Conservation (phyloP, 305 asterid species). For the Coffea humblotiana region DNA sequence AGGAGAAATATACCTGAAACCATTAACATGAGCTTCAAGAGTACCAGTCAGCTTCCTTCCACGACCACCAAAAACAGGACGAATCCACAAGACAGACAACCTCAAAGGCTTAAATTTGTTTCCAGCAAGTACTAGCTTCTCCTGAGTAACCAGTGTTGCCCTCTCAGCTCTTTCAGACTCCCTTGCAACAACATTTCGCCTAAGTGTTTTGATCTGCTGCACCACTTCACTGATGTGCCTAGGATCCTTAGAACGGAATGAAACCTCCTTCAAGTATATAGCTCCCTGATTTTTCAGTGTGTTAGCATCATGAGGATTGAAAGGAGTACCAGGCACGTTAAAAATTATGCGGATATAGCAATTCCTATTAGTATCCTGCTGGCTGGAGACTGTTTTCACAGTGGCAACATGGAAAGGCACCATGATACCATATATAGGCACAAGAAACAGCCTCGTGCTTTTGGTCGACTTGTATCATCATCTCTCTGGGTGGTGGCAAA, state of each 20-base stretch:
- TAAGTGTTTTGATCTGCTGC: conserved; percentile 62
- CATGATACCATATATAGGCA: conserved; percentile 69
- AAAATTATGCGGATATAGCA: conserved; percentile 71
- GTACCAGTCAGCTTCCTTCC: conserved; percentile 59
- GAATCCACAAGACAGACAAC: conserved; percentile 69
- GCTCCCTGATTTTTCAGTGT: conserved; percentile 56
- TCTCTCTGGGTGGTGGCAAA: conserved; percentile 60
- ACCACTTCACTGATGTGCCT: conserved; percentile 81
- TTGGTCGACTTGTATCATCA: conserved; percentile 81
- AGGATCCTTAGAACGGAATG: conserved; percentile 73
- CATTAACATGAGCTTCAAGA: conserved; percentile 74
- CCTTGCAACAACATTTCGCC: conserved; percentile 55
- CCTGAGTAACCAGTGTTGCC: conserved; percentile 72
- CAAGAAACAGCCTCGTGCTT: conserved; percentile 66
- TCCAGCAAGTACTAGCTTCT: conserved; percentile 64
- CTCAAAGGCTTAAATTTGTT: conserved; percentile 65
- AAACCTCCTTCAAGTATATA: conserved; percentile 63
- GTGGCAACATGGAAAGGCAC: conserved; percentile 79
- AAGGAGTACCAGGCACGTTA: conserved; percentile 79
- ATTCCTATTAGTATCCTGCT: conserved; percentile 65
- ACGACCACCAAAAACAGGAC: conserved; percentile 82
- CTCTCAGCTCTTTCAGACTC: conserved; percentile 87
- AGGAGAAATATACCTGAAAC: conserved; percentile 51
- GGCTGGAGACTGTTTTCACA: conserved; percentile 70
- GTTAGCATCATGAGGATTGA: conserved; percentile 60